These are phyloP conservation scores for Geosiphon pyriformis DNA, from an alignment of 192 early-diverging fungal species.

Conservation along the genomic window DNA sequence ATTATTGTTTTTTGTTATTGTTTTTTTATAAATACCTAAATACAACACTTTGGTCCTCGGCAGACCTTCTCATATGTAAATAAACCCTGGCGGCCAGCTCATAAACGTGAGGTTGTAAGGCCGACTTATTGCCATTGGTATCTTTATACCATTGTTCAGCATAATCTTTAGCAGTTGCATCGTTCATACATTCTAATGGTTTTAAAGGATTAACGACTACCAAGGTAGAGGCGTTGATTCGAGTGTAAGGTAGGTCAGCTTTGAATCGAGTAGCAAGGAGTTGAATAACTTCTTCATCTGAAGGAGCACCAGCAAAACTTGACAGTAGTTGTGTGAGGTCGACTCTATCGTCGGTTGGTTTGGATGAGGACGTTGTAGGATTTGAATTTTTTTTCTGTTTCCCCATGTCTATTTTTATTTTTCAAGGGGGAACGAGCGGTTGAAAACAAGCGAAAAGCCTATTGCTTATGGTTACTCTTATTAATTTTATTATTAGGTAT, in stretches of 20 bases:
- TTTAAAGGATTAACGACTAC: slow-evolving; percentile 47
- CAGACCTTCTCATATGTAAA: slow-evolving; percentile 58
- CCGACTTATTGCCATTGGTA: slow-evolving; percentile 20
- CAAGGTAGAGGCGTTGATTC: slow-evolving; percentile 41
- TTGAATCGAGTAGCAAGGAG: slow-evolving; percentile 42
- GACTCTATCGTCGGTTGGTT: slow-evolving; percentile 12
- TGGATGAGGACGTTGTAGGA: background rate
- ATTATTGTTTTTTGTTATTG: too few species aligned
- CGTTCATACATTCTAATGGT: slow-evolving; percentile 36
- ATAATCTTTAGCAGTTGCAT: slow-evolving; percentile 43
- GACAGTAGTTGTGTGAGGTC: slow-evolving; percentile 36
- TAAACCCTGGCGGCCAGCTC: slow-evolving; percentile 68
- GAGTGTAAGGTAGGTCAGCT: slow-evolving; percentile 46
- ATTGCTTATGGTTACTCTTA: background rate
- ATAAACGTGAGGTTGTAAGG: slow-evolving; percentile 57
- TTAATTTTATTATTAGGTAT: background rate
- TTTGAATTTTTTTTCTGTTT: slow-evolving; percentile 7
- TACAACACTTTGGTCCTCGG: slow-evolving; percentile 62
- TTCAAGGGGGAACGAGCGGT: too few species aligned
- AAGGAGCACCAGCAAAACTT: slow-evolving; percentile 6
- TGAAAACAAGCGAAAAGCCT: too few species aligned
- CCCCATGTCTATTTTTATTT: background rate
- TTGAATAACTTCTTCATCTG: slow-evolving; percentile 44
- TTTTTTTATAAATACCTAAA: slow-evolving; percentile 41
- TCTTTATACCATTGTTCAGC: slow-evolving; percentile 46